Base-by-base conservation (phyloP, 1,284 basidiomycete genomes). In the Fomitopsis palustris region DNA sequence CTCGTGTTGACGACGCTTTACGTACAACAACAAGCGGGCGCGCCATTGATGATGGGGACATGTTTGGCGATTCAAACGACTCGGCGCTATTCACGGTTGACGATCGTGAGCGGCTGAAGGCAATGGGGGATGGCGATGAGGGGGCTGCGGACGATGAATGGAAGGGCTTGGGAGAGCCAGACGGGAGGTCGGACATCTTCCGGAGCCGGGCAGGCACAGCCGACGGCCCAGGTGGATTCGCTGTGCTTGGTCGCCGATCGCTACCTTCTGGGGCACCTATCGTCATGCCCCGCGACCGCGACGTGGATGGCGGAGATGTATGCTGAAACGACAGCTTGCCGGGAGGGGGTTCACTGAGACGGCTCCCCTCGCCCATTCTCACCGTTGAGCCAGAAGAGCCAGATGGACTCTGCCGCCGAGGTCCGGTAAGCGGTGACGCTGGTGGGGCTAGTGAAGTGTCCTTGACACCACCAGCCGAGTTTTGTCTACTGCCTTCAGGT, bases 271-370 rank as follows among this genome's bases (percentile, higher is more conserved):
- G 47, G 7, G 63, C 63, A 10, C 61, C 73, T 51, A 84, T 80
- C 2, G 83, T 84, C 75, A 83, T 76, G n/a, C 83, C 83, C 66
- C 84, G 71, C 10, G 81, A 72, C 23, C 83, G 78, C 67, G 76
- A 71, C n/a, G 23, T 14, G 25, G 29, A 14, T n/a, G 27, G 10
- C n/a, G 16, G 47, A 12, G 33, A 55, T 6, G 25, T 41, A 61
- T 61, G 38, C 45, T 64, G 64, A 25, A 60, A 62, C 29, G 14
- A 43, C 29, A n/a, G 41, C 27, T 39, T 57, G 52, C 14, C 64
- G 55, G 21, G 33, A 4, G 61, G 53, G 47, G 61, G 61, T 27
- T 65, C 64, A 27, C 65, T 66, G 39, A 65, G 17, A 39, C 63
- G 62, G 42, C 58, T 21, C n/a, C 42, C 56, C 17, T 66, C 63